Evolutionary conservation across 2,329 filamentous ascomycete genomes (phyloP), one percentile per base, ranked within the genome.

Genomic region (Coniella vitis): DNA sequence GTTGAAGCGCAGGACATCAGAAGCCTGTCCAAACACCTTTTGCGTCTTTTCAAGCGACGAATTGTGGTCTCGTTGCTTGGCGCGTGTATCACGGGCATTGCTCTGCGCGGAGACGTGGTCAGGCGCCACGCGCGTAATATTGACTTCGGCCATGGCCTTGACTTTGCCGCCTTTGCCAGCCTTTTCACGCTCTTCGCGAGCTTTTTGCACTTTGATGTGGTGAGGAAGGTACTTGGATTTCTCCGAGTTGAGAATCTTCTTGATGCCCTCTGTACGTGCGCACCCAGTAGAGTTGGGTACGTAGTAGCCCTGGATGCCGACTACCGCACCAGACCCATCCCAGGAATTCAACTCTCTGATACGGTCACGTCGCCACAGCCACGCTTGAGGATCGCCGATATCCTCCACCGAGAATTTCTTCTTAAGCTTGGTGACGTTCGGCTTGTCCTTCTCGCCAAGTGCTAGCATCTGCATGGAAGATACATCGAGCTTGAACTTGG

Each of bases 151-250:
- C 21, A 79, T 74, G 9, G 78, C 78, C 5, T 78, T 70, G 56
- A 87, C 84, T 58, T 81, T 86, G 51, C 76, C 82, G 57, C 73
- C 84, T 71, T 75, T 80, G 45, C 63, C 64, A 10, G 70, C 81
- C 70, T 76, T 86, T 65, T 96, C 86, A n/a, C 90, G 86, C 65
- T 93, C 90, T 65, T 96, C 90, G 45, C 90, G 82, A 20, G 86
- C 88, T 68, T 86, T 93, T 65, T 93, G 87, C 17, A 98, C 89
- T 62, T 94, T 95, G 69, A 98, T 93, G 56, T 95, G 90, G 72
- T 98, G 93, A 36, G 93, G 93, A 7, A 98, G 77, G 63, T 98
- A 98, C 63, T 96, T 95, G 22, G 90, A 95, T 72, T 98, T 98
- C 65, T 98, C 93, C 0, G 89, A 88, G 65, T 98, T 94, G 54